phyloP scores from a whole-genome alignment of 148 eudicot genomes.

The Nyssa sinensis region DNA sequence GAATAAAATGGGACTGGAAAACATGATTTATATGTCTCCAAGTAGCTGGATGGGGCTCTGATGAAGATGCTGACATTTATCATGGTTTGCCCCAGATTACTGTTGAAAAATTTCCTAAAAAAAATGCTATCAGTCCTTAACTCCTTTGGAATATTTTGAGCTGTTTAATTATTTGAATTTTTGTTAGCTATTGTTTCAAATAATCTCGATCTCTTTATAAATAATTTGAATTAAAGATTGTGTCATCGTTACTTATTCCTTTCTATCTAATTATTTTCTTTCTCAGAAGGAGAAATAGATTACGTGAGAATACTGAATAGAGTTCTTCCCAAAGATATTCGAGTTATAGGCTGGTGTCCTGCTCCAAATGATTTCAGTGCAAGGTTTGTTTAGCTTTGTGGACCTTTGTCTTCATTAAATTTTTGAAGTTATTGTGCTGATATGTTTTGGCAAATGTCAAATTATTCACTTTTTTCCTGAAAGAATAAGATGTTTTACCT shows the following conservation, averaged over 20 bases:
- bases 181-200: background rate
- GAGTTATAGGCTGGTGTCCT: slow-evolving; percentile 87
- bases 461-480: background rate
- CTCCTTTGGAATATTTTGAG: slow-evolving; percentile 3
- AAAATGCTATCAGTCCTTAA: slow-evolving; percentile 3
- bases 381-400: slow-evolving; percentile 47
- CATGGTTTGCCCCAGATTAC: no score
- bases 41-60: background rate
- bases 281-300: slow-evolving; percentile 70
- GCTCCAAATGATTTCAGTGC: slow-evolving; percentile 82
- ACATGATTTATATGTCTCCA: background rate
- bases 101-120: background rate
- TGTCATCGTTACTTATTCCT: background rate
- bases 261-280: slow-evolving; percentile 1
- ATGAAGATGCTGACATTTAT: background rate
- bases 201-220: background rate
- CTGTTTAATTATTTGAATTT: background rate
- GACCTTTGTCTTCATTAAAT: background rate
- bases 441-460: background rate
- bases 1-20: background rate
- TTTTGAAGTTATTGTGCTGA: slow-evolving; percentile 1
- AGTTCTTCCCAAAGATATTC: slow-evolving; percentile 86
- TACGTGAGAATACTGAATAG: slow-evolving; percentile 69
- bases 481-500: no score
- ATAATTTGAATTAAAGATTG: background rate